Base-by-base conservation (phyloP, 2,329 filamentous ascomycete species). In the Xenoacremonium recifei region DNA sequence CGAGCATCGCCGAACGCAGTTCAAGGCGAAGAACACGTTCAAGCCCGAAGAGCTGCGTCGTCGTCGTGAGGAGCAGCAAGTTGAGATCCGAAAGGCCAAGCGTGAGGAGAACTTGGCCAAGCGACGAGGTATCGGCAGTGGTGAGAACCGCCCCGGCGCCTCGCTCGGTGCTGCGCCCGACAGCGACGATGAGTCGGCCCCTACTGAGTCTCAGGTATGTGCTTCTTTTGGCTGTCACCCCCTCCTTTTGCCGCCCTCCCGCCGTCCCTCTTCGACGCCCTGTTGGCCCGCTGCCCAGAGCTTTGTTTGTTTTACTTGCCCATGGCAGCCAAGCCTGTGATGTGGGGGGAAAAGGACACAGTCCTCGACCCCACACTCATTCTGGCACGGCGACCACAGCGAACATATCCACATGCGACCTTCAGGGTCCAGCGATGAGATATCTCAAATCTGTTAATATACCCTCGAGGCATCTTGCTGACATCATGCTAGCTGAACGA, bases 1-100 rank as follows among this genome's bases (percentile, higher is more conserved):
- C 69, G 93, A 99, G 77, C 93, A 99, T 79, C 90, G 93, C 70
- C 91, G 93, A 67, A 96, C 89, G 55, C 91, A 96, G 76, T 99
- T 96, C 85, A 99, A 99, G 86, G 93, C 93, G 42, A 96, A 96
- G 82, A 92, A 89, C 73, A 89, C 89, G 63, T 97, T 99, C 80
- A 96, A 96, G 83, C 92, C 92, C 61, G 93, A 99, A 69, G 93
- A 99, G 77, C 85, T 99, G 55, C 89, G 93, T 67, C 91, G 93
- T 64, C 93, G 93, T 67, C 93, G 93, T 66, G 93, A 99, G 70
- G 93, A 99, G 74, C 91, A 96, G 72, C 93, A 97, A 75, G 93
- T 99, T 55, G 93, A 99, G 76, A 99, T 99, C 65, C 86, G 93
- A 68, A 96, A 95, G 76, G 89, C 91, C 54, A 97, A 97, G 83